These are phyloP conservation scores for Xerocomellus amylosporus DNA, from an alignment of 768 basidiomycete genomes.

Conservation along the genomic window DNA sequence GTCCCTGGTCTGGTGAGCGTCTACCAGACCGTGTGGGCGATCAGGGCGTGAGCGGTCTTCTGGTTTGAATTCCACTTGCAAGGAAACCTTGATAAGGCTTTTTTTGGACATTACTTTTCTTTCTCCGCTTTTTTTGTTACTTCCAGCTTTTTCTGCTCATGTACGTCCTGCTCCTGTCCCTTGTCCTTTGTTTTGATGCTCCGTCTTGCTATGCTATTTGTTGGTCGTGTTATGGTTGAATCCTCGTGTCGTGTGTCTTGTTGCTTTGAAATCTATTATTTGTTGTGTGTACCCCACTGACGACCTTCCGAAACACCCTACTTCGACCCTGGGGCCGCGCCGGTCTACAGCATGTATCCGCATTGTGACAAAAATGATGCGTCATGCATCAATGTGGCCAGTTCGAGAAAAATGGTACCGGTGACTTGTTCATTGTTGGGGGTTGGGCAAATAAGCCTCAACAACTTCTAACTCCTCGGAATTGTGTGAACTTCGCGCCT, in stretches of 20 bases:
- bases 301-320: no score
- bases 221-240: neutral
- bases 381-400: no score
- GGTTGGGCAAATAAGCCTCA: neutral
- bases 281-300: neutral
- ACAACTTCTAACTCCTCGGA: neutral
- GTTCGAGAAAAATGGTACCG: no score
- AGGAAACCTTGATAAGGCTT: neutral
- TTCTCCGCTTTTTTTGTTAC: neutral
- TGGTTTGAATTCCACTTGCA: neutral
- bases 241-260: neutral
- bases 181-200: neutral
- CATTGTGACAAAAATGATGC: no score
- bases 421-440: neutral
- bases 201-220: neutral
- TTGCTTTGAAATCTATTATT: neutral
- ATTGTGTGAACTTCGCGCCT: neutral
- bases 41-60: slow-evolving; percentile 20
- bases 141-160: neutral
- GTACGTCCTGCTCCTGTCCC: neutral
- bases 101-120: neutral
- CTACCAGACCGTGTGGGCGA: slow-evolving; percentile 51
- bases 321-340: no score
- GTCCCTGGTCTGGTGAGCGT: slow-evolving; percentile 47
- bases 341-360: no score